Conservation (phyloP, 2,329 filamentous ascomycete species). For the Diaporthe sp. region DNA sequence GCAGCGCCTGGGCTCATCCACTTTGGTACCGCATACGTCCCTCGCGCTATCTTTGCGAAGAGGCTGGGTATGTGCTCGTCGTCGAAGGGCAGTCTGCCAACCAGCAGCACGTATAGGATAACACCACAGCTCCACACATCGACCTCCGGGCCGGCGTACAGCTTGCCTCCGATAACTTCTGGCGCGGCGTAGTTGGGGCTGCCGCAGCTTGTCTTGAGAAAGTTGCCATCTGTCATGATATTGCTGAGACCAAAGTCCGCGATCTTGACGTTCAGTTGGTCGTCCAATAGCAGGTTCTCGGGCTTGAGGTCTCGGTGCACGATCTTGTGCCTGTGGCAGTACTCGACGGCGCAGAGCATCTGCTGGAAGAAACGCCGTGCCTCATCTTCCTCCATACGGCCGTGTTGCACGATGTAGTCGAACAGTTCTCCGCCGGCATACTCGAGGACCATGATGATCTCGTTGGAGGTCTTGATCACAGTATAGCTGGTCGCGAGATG, state of each 20-base stretch:
- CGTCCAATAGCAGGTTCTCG: conserved; percentile 94
- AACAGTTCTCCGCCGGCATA: conserved; percentile 97
- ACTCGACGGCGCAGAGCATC: conserved; percentile 98
- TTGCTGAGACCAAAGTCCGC: conserved; percentile 99
- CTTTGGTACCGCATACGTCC: conserved; percentile 90
- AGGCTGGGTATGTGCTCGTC: conserved; percentile 98
- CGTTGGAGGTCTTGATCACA: conserved; percentile 92
- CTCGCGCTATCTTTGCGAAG: conserved; percentile 97
- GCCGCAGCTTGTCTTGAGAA: conserved; percentile 97
- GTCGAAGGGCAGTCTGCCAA: conserved; percentile 91
- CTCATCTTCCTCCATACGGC: conserved; percentile 89
- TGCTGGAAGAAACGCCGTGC: conserved; percentile 99
- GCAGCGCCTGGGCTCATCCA: conserved; percentile 91
- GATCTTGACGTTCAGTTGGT: conserved; percentile 98
- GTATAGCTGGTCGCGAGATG: conserved; percentile 74
- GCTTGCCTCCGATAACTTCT: conserved; percentile 96
- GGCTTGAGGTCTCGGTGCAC: conserved; percentile 98
- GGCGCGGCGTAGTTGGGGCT: conserved; percentile 98
- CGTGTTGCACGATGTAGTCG: conserved; percentile 96
- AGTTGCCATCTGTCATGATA: conserved; percentile 99
- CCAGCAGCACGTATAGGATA: conserved; percentile 86
- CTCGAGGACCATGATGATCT: conserved; percentile 99
- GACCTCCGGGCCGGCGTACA: conserved; percentile 97
- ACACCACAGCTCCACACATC: conserved; percentile 98
- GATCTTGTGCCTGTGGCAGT: conserved; percentile 98